Base-by-base conservation (phyloP, 2,329 filamentous ascomycete species). In the Fusarium sp. region DNA sequence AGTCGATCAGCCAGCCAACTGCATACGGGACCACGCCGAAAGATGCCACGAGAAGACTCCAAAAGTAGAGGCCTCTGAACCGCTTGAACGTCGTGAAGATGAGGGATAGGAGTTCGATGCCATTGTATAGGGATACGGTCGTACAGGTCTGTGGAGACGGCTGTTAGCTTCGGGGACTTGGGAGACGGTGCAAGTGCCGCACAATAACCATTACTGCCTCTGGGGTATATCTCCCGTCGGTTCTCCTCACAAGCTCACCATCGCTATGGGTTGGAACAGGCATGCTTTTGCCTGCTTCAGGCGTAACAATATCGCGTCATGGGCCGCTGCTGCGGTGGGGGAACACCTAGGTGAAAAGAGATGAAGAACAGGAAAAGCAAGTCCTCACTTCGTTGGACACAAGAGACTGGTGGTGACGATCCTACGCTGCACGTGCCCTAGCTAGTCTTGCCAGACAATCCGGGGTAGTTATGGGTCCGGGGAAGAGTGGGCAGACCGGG, bases 161-260 rank as follows among this genome's bases (percentile, higher is more conserved):
- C 7, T 20, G 27, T 38, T 35, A 56, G 53, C n/a, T 64, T 20
- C 4, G 31, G 29, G 24, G n/a, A 36, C 12, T 49, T 24, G 46
- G 17, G 27, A 53, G 17, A 31, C 17, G 35, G 16, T 12, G 10
- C 10, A 35, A 44, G 20, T 61, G 42, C 40, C 64, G 59, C 64
- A 73, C 71, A 71, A 73, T 74, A 22, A 73, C 71, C 62, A 73
- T 65, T n/a, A 69, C 71, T 12, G 71, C 57, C 35, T 73, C 71
- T 27, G 62, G 38, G 24, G 63, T 71, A 51, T 71, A 73, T 51
- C 22, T 59, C 46, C 71, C 63, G 5, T 64, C 36, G 12, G 29
- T 14, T 24, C 35, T 60, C 24, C 57, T 55, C 44, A 49, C 61
- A n/a, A 58, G 46, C 29, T 66, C 58, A 29, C 17, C 42, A 69